Percentiles rank a stretch among this genome's conserved stretches.
phyloP scores from a whole-genome alignment of 768 basidiomycete species.

The Panaeolus cyanescens region DNA sequence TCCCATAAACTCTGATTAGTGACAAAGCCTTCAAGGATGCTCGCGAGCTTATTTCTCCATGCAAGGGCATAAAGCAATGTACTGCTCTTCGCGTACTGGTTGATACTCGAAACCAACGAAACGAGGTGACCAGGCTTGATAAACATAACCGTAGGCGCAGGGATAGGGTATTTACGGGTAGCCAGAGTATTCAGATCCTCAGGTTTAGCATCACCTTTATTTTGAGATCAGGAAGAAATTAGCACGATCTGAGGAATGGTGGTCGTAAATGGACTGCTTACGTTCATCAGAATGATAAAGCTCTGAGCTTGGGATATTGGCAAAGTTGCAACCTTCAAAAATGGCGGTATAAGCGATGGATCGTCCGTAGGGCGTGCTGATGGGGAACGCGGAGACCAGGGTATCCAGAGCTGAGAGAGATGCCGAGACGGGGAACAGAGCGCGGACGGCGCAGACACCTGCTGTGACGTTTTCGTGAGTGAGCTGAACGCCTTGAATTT shows the following conservation, averaged over 20 bases:
- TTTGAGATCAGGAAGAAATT: neutral
- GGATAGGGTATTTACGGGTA: conserved; percentile 52
- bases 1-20: conserved; percentile 87
- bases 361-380: conserved; percentile 80
- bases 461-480: conserved; percentile 89
- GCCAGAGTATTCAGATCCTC: conserved; percentile 19
- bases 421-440: conserved; percentile 73
- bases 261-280: conserved; percentile 21
- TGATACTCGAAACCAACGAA: conserved; percentile 53
- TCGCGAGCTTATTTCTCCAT: conserved; percentile 76
- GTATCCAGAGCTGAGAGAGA: conserved; percentile 73
- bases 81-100: conserved; percentile 53
- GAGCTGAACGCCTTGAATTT: conserved; percentile 62
- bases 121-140: conserved; percentile 63
- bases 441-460: conserved; percentile 79
- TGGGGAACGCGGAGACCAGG: conserved; percentile 70
- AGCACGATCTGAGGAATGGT: neutral
- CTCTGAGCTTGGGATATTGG: conserved; percentile 59
- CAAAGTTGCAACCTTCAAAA: conserved; percentile 74
- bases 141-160: conserved; percentile 82
- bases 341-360: conserved; percentile 79
- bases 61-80: conserved; percentile 60
- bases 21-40: conserved; percentile 70
- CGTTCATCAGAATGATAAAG: conserved; percentile 48
- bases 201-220: conserved; percentile 11